A percentile compares a stretch with the other conserved stretches of the same genome.
phyloP scores from a whole-genome alignment of 192 early-diverging fungal species.

The Piromyces finnis region DNA sequence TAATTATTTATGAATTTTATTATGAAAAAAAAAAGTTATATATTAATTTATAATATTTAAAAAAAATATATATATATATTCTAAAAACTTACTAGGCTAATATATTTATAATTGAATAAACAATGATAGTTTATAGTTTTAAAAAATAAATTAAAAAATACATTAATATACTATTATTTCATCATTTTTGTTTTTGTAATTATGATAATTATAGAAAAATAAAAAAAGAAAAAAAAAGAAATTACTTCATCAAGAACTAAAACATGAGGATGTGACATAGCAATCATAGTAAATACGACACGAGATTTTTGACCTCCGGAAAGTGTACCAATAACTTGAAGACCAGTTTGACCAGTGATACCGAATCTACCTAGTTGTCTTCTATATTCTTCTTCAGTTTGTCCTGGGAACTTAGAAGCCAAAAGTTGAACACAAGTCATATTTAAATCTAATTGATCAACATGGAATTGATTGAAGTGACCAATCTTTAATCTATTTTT shows the following conservation, averaged over 20 bases:
- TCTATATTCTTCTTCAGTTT: constrained; percentile 89
- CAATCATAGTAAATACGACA: constrained; percentile 32
- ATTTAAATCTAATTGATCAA: constrained; percentile 85
- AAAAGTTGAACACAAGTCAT: constrained; percentile 75
- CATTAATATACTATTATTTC: no score
- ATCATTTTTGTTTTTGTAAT: no score
- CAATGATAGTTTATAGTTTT: neutral
- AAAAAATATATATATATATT: no score
- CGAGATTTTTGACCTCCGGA: constrained; percentile 95
- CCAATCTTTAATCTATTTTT: constrained; percentile 67
- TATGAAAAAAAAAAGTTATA: no score
- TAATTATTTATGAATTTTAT: no score
- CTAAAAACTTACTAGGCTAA: neutral
- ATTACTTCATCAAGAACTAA: constrained; percentile 51
- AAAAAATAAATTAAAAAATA: no score
- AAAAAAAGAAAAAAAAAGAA: no score
- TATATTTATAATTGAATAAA: constrained; percentile 9
- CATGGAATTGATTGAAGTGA: constrained; percentile 93
- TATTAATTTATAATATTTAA: no score
- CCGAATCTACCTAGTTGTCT: constrained; percentile 84
- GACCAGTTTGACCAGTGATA: constrained; percentile 84
- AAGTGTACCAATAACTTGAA: constrained; percentile 86
- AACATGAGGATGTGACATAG: constrained; percentile 28
- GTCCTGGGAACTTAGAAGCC: constrained; percentile 71
- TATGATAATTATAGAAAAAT: no score